Evolutionary conservation across 768 basidiomycete genomes (phyloP).

Genomic region (Lactarius hatsudake): DNA sequence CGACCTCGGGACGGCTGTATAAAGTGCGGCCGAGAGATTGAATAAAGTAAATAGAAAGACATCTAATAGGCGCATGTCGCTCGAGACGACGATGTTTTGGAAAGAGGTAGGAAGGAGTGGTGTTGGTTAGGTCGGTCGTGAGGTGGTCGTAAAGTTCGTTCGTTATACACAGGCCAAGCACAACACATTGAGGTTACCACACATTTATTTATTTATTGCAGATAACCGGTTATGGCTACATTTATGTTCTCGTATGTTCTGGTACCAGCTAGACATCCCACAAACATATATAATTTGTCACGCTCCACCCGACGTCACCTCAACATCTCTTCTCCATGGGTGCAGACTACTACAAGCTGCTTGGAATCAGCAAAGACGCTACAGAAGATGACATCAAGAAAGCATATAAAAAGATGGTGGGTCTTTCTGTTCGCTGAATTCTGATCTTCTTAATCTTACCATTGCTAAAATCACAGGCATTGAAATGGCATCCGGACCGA

Average conservation of each 20-base stretch:
- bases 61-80: background rate
- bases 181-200: background rate
- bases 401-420: constrained; percentile 91
- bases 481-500: constrained; percentile 96
- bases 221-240: constrained; percentile 4
- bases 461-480: constrained; percentile 44
- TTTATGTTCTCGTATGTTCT: constrained; percentile 27
- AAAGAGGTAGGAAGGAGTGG: background rate
- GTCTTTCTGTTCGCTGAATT: constrained; percentile 26
- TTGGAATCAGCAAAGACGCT: constrained; percentile 73
- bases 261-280: background rate
- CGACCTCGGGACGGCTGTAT: constrained; percentile 11
- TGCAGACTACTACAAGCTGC: constrained; percentile 82
- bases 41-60: background rate
- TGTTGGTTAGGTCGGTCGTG: constrained; percentile 10
- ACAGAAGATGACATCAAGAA: constrained; percentile 86
- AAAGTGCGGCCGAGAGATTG: constrained; percentile 2
- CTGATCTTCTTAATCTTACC: constrained; percentile 11
- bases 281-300: background rate
- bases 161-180: background rate
- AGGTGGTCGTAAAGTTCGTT: constrained; percentile 4
- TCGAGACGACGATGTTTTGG: background rate
- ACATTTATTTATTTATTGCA: background rate
- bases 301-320: background rate
- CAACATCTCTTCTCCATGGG: constrained; percentile 50